Percentiles rank a stretch among this genome's conserved stretches.
Conservation (phyloP, 352 stramenopile genomes). For the Globisporangium nagaii region DNA sequence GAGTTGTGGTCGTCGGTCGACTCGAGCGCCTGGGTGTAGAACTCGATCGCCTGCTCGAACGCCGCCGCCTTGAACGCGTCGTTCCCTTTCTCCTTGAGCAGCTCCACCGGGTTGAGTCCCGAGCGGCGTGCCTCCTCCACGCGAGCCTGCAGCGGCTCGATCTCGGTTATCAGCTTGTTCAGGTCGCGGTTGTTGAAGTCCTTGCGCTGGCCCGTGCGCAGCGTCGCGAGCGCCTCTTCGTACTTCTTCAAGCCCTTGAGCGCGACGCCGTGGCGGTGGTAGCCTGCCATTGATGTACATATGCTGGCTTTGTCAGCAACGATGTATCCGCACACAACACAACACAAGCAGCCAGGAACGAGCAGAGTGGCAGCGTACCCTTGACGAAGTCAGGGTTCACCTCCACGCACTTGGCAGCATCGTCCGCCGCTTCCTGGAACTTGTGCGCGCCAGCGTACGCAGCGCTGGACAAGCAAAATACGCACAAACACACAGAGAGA, state of each 20-base stretch:
- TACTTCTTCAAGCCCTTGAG: constrained; percentile 87
- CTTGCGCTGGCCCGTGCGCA: constrained; percentile 66
- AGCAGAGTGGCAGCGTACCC: constrained; percentile 23
- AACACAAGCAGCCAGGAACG: constrained; percentile 8
- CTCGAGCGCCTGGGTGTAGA: constrained; percentile 93
- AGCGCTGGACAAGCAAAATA: constrained; percentile 33
- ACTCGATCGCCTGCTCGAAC: constrained; percentile 89
- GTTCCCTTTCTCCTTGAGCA: constrained; percentile 93
- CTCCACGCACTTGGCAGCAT: constrained; percentile 87
- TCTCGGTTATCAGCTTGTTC: constrained; percentile 74
- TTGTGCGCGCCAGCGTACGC: constrained; percentile 59
- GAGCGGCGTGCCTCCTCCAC: constrained; percentile 56
- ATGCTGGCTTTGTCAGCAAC: too few relatives aligned
- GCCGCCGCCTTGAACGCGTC: constrained; percentile 88
- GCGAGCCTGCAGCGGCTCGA: constrained; percentile 74
- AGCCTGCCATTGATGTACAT: constrained; percentile 49
- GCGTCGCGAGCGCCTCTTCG: constrained; percentile 66
- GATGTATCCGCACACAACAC: background rate
- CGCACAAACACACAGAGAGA: background rate
- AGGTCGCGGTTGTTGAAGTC: constrained; percentile 86
- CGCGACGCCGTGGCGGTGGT: constrained; percentile 92
- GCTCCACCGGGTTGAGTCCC: constrained; percentile 76
- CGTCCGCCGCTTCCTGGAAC: constrained; percentile 81
- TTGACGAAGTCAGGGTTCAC: constrained; percentile 94
- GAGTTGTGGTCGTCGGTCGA: constrained; percentile 62